These are phyloP conservation scores for Globisporangium uncinulatum DNA, from an alignment of 352 stramenopile genomes.

Conservation along the genomic window DNA sequence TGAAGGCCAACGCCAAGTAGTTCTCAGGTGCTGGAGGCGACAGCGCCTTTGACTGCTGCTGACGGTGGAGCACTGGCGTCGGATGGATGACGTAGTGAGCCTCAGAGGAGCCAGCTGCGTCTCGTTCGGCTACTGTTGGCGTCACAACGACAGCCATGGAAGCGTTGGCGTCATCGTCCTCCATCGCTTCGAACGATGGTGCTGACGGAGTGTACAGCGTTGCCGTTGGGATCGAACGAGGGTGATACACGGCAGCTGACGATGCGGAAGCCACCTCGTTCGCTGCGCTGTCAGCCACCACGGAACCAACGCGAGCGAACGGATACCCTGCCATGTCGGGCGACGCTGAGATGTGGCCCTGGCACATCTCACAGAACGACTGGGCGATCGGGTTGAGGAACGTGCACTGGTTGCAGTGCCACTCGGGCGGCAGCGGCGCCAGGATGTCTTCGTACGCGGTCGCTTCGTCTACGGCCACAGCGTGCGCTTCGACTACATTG, in stretches of 20 bases:
- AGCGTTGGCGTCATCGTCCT: neutral
- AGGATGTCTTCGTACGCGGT: constrained; percentile 9
- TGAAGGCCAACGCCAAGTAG: constrained; percentile 51
- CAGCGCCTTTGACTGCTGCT: neutral
- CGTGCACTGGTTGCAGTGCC: constrained; percentile 32
- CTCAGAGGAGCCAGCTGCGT: neutral
- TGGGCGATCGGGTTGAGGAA: constrained; percentile 46
- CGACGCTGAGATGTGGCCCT: constrained; percentile 35
- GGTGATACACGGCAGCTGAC: neutral
- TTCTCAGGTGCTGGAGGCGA: constrained; percentile 11
- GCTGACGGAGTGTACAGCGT: constrained; percentile 23
- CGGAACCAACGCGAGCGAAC: neutral
- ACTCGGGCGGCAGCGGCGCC: neutral
- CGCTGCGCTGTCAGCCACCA: no score
- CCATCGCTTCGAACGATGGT: constrained; percentile 17
- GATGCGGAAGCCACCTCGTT: neutral
- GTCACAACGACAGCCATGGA: neutral
- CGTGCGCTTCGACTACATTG: constrained; percentile 33
- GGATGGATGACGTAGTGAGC: constrained; percentile 2
- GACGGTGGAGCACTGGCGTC: neutral
- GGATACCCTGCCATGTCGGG: neutral
- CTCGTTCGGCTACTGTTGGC: neutral
- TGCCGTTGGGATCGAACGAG: constrained; percentile 7
- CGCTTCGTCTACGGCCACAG: constrained; percentile 28
- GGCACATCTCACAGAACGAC: constrained; percentile 62